Percentiles rank a stretch among this genome's conserved stretches.
Conservation (phyloP, 305 asterid genomes). For the Rubia balearica region DNA sequence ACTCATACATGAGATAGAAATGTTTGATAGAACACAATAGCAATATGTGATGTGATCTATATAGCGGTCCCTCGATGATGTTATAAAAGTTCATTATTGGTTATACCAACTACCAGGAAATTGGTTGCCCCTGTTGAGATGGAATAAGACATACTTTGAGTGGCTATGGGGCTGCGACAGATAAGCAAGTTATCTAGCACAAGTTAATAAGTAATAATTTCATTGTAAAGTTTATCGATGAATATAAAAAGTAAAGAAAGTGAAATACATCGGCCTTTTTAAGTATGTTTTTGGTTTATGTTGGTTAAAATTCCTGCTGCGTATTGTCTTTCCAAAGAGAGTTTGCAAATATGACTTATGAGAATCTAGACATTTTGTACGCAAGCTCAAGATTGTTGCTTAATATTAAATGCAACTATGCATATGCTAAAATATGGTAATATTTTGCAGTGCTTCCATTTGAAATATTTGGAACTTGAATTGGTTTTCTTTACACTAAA, state of each 20-base stretch:
- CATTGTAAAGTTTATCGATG: no score
- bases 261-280: no score
- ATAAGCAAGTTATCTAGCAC: background rate
- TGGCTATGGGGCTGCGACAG: background rate
- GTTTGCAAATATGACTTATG: background rate
- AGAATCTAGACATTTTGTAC: background rate
- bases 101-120: background rate
- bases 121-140: background rate
- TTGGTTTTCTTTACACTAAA: no score
- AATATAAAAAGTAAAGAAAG: no score
- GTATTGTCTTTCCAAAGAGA: background rate
- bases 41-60: background rate
- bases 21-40: no score
- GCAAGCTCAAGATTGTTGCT: background rate
- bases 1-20: no score
- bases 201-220: background rate
- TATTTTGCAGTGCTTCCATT: no score
- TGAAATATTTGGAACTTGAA: no score
- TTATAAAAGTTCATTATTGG: background rate
- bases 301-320: background rate
- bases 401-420: no score
- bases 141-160: background rate
- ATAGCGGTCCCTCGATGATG: background rate
- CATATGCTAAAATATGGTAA: no score
- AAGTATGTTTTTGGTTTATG: background rate